phyloP scores from a whole-genome alignment of 148 eudicot species.

The Silene latifolia region DNA sequence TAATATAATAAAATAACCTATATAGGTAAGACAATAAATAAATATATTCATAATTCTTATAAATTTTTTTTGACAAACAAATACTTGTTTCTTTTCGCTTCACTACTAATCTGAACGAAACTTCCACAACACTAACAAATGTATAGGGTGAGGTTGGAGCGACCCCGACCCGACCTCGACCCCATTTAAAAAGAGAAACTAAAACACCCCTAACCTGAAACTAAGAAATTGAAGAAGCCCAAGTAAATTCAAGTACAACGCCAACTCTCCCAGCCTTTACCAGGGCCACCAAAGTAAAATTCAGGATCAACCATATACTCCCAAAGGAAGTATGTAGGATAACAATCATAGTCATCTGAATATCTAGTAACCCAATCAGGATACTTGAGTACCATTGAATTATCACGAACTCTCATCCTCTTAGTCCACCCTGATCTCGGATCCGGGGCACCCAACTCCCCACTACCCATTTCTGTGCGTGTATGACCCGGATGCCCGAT shows the following conservation, averaged over 20 bases:
- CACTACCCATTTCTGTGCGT: constrained; percentile 29
- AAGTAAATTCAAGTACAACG: constrained; percentile 1
- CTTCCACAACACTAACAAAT: too few species aligned
- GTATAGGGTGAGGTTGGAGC: too few species aligned
- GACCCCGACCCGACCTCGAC: too few species aligned
- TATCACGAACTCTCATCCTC: constrained; percentile 23
- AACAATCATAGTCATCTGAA: constrained; percentile 25
- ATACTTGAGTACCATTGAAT: constrained; percentile 23
- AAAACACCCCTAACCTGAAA: too few species aligned
- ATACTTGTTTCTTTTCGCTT: too few species aligned
- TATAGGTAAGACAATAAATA: too few species aligned
- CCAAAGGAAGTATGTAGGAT: constrained; percentile 10
- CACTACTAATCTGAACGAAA: too few species aligned
- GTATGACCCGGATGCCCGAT: constrained; percentile 28
- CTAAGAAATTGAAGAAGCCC: too few species aligned
- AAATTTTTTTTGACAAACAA: too few species aligned
- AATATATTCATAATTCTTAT: too few species aligned
- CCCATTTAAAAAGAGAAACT: too few species aligned
- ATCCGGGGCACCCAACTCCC: background rate
- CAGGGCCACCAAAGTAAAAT: constrained; percentile 30
- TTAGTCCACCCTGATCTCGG: constrained; percentile 22
- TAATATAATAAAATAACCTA: too few species aligned
- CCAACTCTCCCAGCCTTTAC: constrained; percentile 18
- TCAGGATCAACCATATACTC: constrained; percentile 24
- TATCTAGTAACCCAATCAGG: constrained; percentile 17